Evolutionary conservation across 352 stramenopile species (phyloP).

Genomic region (Sclerospora graminicola): DNA sequence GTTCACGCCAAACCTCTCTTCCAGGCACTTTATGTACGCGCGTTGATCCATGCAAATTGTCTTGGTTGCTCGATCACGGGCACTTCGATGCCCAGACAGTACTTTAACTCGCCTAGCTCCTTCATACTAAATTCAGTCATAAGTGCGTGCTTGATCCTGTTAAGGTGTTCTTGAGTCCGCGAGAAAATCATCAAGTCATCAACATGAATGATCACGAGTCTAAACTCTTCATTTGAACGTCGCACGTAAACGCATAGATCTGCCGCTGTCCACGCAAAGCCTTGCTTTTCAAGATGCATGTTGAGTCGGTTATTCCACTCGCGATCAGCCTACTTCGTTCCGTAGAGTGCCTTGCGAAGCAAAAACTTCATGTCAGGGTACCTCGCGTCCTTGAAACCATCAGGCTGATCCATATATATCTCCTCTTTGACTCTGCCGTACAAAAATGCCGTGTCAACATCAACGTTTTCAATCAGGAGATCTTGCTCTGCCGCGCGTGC

Average conservation of each 20-base stretch:
- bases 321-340: slow-evolving; percentile 1
- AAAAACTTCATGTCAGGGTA: not conserved
- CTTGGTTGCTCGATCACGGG: no score
- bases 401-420: slow-evolving; percentile 12
- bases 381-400: slow-evolving; percentile 3
- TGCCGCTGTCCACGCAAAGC: not conserved
- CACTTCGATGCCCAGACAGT: no score
- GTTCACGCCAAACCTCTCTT: no score
- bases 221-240: not conserved
- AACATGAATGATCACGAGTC: not conserved
- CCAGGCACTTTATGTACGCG: no score
- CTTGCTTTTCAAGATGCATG: not conserved
- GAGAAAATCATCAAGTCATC: not conserved
- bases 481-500: slow-evolving; percentile 1
- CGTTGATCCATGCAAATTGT: no score
- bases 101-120: no score
- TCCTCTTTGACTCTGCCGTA: slow-evolving; percentile 14
- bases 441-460: slow-evolving; percentile 19
- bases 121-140: no score
- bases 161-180: no score
- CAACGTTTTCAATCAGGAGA: slow-evolving; percentile 7
- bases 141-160: no score
- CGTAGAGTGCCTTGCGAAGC: not conserved
- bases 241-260: slow-evolving; percentile 5
- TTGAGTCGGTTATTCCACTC: slow-evolving; percentile 7